Evolutionary conservation across 257 asterid genomes (phyloP).

Genomic region (Striga asiatica): DNA sequence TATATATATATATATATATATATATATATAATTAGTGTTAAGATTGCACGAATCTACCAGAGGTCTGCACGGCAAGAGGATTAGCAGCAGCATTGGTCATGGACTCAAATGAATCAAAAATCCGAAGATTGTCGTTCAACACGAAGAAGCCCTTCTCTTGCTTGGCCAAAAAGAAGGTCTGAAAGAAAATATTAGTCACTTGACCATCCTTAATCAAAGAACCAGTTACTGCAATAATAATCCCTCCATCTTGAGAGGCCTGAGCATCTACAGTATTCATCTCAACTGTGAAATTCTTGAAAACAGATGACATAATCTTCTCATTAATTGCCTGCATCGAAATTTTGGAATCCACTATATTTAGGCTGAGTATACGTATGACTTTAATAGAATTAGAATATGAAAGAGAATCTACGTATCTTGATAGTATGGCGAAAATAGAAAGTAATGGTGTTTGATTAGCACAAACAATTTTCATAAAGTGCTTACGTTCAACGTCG

Average conservation of each 20-base stretch:
- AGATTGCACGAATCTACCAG: slow-evolving; percentile 16
- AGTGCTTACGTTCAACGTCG: slow-evolving; percentile 32
- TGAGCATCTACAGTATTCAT: slow-evolving; percentile 29
- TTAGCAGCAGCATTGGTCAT: too few species aligned
- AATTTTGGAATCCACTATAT: neutral
- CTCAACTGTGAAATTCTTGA: slow-evolving; percentile 25
- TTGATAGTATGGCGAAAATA: too few species aligned
- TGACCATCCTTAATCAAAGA: slow-evolving; percentile 17
- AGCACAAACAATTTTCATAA: neutral
- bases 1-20: neutral
- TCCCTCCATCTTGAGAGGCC: slow-evolving; percentile 31
- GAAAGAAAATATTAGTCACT: slow-evolving; percentile 29
- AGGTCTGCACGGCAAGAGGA: too few species aligned
- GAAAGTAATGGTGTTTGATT: neutral
- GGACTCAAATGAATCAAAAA: neutral
- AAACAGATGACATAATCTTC: slow-evolving; percentile 43
- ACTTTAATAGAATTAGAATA: too few species aligned
- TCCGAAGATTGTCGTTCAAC: slow-evolving; percentile 45
- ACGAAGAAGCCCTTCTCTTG: slow-evolving; percentile 44
- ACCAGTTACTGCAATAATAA: slow-evolving; percentile 44
- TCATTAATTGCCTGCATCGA: slow-evolving; percentile 41
- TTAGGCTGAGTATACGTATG: too few species aligned
- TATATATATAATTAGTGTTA: neutral
- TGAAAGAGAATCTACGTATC: too few species aligned
- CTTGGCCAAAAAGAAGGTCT: slow-evolving; percentile 52